Evolutionary conservation across 192 early-diverging fungal genomes (phyloP), one percentile per base, ranked within the genome.

Genomic region (Rhizophlyctis rosea): DNA sequence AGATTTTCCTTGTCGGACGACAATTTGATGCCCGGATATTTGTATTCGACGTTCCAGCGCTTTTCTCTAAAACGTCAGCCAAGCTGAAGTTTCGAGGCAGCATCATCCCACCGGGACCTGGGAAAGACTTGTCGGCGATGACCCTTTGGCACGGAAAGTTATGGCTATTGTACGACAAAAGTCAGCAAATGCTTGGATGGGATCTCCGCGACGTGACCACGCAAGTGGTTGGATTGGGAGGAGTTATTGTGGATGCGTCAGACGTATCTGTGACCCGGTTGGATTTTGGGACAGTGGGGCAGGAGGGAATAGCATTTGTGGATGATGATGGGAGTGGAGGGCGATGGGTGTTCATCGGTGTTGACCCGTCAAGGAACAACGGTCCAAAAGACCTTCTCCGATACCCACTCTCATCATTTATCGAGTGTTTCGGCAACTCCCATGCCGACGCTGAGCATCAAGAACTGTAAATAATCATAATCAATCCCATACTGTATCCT

Each of bases 1-100:
- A 9, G 16, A 30, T 30, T 30, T 70, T 70, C 54, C 50, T 35
- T 56, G 68, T 54, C 34, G 68, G 68, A 13, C 61, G 68, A 3
- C 68, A 70, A 50, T 14, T 35, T 27, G 68, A 70, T 48, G 68
- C 68, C 16, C 61, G 52, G 4, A 21, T 64, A 14, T 70, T 70
- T 33, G 56, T 70, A 3, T 57, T 64, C 54, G 53, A 55, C 18
- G 25, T 63, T 24, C 13, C 5, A n/a, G 30, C 25, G 9, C 4
- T 13, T 7, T n/a, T 21, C 9, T 4, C 60, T 1, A 7, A 4
- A 16, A 32, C 3, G 3, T 4, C 7, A 29, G 21, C 59, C 2
- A 51, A 62, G 2, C 14, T 60, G 18, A 24, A 60, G 32, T 60
- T 25, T 29, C 21, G 39, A 1, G 68, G 68, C 9, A 49, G 18